A percentile compares a stretch with the other conserved stretches of the same genome.
Conservation (phyloP, 2,329 filamentous ascomycete species). For the Botrytis aclada region DNA sequence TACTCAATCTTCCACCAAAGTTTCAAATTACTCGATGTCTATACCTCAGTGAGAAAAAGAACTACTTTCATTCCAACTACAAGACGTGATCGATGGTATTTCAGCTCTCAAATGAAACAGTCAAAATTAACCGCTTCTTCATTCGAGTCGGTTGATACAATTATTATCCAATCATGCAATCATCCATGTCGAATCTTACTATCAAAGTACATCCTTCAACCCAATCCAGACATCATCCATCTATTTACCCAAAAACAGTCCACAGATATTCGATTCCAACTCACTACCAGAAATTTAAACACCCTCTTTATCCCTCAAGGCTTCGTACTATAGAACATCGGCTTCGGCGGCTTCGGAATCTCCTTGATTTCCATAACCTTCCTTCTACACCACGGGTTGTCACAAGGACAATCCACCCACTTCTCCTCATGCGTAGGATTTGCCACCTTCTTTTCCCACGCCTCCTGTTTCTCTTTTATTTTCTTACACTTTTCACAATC, state of each 20-base stretch:
- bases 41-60: not conserved
- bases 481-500: not conserved
- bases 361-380: conserved; percentile 1
- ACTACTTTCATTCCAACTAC: not conserved
- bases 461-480: not conserved
- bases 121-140: not conserved
- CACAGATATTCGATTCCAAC: no score
- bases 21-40: not conserved
- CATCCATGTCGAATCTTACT: not conserved
- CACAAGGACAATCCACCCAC: not conserved
- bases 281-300: no score
- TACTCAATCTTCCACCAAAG: not conserved
- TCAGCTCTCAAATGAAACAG: not conserved
- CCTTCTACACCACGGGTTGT: not conserved
- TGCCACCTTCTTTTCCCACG: not conserved
- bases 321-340: not conserved
- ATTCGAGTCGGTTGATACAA: not conserved
- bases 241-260: no score
- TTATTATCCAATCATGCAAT: not conserved
- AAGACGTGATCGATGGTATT: not conserved
- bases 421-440: not conserved
- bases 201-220: no score
- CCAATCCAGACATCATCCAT: no score
- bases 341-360: not conserved
- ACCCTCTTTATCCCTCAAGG: not conserved